A percentile compares a stretch with the other conserved stretches of the same genome.
Evolutionary conservation across 2,329 filamentous ascomycete species (phyloP).

Genomic region (Tolypocladium sp.): DNA sequence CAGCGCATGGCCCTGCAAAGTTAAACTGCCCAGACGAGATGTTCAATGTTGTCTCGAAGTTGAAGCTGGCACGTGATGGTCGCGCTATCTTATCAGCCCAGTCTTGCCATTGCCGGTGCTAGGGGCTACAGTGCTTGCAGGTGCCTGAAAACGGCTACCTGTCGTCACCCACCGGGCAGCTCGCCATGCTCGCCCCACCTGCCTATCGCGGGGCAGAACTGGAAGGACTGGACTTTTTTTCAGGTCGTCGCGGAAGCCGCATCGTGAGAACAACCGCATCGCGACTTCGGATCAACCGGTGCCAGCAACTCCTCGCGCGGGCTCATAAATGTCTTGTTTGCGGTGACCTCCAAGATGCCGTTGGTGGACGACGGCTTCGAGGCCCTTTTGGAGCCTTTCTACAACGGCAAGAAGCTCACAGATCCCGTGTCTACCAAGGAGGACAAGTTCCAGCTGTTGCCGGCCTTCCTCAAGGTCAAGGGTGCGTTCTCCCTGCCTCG

Average conservation of each 20-base stretch:
- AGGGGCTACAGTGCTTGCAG: background rate
- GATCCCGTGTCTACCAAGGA: constrained; percentile 56
- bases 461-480: constrained; percentile 97
- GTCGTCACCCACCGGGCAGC: background rate
- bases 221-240: background rate
- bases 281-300: background rate
- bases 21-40: too few relatives aligned
- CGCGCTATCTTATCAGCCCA: background rate
- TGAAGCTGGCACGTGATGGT: background rate
- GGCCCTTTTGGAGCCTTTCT: constrained; percentile 57
- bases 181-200: background rate
- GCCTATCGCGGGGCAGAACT: background rate
- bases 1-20: too few relatives aligned
- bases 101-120: too few relatives aligned
- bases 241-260: background rate
- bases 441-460: constrained; percentile 95
- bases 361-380: constrained; percentile 54
- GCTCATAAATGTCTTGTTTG: constrained; percentile 15
- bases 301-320: background rate
- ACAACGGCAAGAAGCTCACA: constrained; percentile 58
- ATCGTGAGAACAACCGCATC: background rate
- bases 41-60: background rate
- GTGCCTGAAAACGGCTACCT: background rate
- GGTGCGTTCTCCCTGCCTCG: constrained; percentile 32
- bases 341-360: constrained; percentile 36